phyloP scores from a whole-genome alignment of 1,284 basidiomycete species.

The Puccinia polysora region DNA sequence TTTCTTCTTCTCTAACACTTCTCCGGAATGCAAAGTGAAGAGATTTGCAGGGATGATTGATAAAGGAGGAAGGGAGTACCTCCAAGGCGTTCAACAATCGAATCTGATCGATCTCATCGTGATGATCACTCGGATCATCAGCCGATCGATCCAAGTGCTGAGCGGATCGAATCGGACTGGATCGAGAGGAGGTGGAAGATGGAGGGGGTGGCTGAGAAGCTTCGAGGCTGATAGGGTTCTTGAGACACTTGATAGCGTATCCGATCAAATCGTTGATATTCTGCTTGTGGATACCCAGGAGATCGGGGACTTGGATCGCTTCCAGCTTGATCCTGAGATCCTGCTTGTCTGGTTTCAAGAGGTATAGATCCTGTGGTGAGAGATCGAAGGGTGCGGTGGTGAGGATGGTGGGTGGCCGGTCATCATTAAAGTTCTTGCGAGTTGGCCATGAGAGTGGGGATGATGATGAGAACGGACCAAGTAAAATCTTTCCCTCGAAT shows the following conservation, averaged over 20 bases:
- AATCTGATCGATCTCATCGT: slow-evolving; percentile 36
- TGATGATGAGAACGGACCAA: not conserved
- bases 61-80: slow-evolving; percentile 1
- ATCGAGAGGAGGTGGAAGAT: not conserved
- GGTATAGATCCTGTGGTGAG: slow-evolving; percentile 24
- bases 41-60: not conserved
- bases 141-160: slow-evolving; percentile 2
- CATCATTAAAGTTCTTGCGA: not conserved
- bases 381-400: not conserved
- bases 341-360: slow-evolving; percentile 18
- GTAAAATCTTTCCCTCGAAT: slow-evolving; percentile 36
- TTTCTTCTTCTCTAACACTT: no score
- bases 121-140: not conserved
- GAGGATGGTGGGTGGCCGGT: not conserved
- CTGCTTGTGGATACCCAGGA: slow-evolving; percentile 10
- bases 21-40: no score
- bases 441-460: not conserved
- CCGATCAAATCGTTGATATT: slow-evolving; percentile 33
- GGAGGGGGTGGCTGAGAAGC: no score
- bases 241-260: slow-evolving; percentile 31
- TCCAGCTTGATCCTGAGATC: slow-evolving; percentile 11
- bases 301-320: slow-evolving; percentile 5
- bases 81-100: slow-evolving; percentile 30
- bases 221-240: slow-evolving; percentile 1
- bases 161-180: not conserved